A percentile compares a stretch with the other conserved stretches of the same genome.
phyloP scores from a whole-genome alignment of 495 filamentous ascomycete species.

The Penicillium herquei region DNA sequence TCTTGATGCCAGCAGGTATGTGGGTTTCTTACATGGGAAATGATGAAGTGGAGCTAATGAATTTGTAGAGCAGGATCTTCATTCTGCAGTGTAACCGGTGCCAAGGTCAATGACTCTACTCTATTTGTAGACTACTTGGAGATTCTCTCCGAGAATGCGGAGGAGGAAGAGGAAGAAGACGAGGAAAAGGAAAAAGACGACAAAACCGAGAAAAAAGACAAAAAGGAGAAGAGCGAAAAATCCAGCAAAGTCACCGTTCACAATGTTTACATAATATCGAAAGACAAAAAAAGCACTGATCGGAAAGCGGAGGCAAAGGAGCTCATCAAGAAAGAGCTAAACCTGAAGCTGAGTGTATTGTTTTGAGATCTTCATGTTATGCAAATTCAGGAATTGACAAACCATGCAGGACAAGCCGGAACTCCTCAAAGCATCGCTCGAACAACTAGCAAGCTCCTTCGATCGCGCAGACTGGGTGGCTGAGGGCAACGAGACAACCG shows the following conservation, averaged over 20 bases:
- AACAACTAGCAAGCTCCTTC: constrained; percentile 1
- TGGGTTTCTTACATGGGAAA: background rate
- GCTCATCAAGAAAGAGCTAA: constrained; percentile 1
- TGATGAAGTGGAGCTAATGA: background rate
- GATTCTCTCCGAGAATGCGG: background rate
- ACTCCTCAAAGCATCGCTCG: background rate
- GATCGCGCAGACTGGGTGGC: background rate
- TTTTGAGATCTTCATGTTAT: background rate
- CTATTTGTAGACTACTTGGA: constrained; percentile 1
- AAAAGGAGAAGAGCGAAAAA: background rate
- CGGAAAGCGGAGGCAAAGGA: background rate
- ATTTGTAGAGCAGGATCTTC: background rate
- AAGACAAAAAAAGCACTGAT: background rate
- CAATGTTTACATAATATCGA: background rate
- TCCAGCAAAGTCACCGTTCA: background rate
- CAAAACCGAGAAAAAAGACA: background rate
- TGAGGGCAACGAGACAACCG: background rate
- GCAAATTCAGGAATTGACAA: background rate
- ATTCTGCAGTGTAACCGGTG: background rate
- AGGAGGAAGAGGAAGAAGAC: background rate
- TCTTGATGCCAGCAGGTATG: background rate
- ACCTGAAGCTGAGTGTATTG: background rate
- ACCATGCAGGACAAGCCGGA: constrained; percentile 1
- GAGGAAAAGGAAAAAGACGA: background rate
- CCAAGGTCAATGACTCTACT: constrained; percentile 1